Base-by-base conservation (phyloP, 2,329 filamentous ascomycete species). In the Fusarium xyrophilum region DNA sequence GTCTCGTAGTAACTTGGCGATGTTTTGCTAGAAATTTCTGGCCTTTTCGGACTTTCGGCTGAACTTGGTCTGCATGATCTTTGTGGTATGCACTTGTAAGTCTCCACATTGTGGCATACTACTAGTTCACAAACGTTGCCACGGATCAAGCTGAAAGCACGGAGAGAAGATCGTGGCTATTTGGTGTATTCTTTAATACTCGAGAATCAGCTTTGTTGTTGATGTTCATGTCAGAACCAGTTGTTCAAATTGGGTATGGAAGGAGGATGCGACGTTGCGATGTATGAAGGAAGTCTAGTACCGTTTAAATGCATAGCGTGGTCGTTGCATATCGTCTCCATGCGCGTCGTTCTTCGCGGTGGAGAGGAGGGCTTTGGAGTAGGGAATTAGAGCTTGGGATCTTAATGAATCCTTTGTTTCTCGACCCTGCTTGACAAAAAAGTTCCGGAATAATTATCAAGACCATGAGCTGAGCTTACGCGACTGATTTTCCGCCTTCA, bases 381-480 rank as follows among this genome's bases (percentile, higher is more conserved):
- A 70, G 67, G 67, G 70, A 70, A 74, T 69, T 35, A 55, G 48
- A 43, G 62, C 14, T 55, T 65, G 59, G 57, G 47, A 42, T 50
- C 38, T 47, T 38, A 30, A 43, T 48, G 52, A 40, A 42, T 58
- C 27, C 61, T 51, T 47, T 39, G 46, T 60, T 51, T 58, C 35
- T 56, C 52, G 38, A 60, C 39, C 44, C 44, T 36, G 13, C n/a
- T 23, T 30, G 35, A 46, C 46, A 53, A 42, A 68, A 68, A 72
- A 60, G 69, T 68, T 63, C 51, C 54, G 36, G 53, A 57, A 54
- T 60, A 65, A 67, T 47, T 65, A 25, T 44, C 52, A 57, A 46
- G 74, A 67, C 61, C 70, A 75, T 73, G 72, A 69, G 64, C 72
- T 72, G 66, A 69, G 58, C 19, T 59, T 46, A 61, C 56, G 67